Percentiles rank a stretch among this genome's conserved stretches.
phyloP scores from a whole-genome alignment of 1,284 basidiomycete genomes.

The Leccinum pachyderme region DNA sequence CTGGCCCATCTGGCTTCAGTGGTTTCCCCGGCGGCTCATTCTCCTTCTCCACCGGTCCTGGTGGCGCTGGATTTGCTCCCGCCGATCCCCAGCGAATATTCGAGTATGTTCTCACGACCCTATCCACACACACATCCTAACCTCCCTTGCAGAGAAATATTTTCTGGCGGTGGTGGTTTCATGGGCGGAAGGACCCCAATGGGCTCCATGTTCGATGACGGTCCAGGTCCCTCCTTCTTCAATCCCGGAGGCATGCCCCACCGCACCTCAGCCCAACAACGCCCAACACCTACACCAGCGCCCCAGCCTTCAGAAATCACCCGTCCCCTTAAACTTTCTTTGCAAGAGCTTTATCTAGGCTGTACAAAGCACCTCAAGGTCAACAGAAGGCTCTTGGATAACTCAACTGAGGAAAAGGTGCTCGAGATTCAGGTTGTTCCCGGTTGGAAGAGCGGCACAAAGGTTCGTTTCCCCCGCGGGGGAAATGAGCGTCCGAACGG shows the following conservation, averaged over 20 bases:
- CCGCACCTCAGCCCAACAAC: constrained; percentile 24
- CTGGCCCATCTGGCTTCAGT: constrained; percentile 50
- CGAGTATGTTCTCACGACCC: constrained; percentile 55
- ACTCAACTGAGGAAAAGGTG: constrained; percentile 85
- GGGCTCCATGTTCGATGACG: constrained; percentile 45
- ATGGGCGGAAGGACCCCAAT: constrained; percentile 38
- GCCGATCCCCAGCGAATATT: constrained; percentile 91
- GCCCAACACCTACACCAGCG: constrained; percentile 25
- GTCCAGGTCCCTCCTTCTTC: constrained; percentile 43
- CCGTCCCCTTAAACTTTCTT: constrained; percentile 81
- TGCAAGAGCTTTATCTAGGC: constrained; percentile 91
- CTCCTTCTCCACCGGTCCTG: constrained; percentile 56
- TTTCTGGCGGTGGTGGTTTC: constrained; percentile 42
- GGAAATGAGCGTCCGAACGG: constrained; percentile 82
- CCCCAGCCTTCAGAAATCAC: constrained; percentile 65
- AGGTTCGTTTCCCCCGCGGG: constrained; percentile 83
- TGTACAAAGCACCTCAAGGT: constrained; percentile 90
- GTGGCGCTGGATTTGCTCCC: constrained; percentile 62
- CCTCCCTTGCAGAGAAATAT: constrained; percentile 59
- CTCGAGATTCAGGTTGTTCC: constrained; percentile 87
- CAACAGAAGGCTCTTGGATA: constrained; percentile 69
- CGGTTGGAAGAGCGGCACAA: constrained; percentile 88
- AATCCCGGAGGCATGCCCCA: constrained; percentile 53
- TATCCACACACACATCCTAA: constrained; percentile 15
- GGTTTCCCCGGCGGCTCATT: constrained; percentile 59